Percentiles rank a stretch among this genome's conserved stretches.
phyloP scores from a whole-genome alignment of 257 asterid species.

The Verbascum thapsus region DNA sequence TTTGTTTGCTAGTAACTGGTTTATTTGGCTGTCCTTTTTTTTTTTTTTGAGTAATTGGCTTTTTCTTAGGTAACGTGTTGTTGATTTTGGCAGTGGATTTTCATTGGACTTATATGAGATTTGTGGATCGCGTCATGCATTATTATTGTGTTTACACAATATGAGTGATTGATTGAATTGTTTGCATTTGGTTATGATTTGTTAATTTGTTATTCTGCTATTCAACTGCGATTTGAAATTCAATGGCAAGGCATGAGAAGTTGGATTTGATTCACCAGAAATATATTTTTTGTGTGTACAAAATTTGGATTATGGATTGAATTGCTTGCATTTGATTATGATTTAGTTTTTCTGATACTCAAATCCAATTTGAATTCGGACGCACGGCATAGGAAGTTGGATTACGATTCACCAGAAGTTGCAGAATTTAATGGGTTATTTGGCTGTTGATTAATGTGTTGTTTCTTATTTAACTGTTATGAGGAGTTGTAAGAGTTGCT shows the following conservation, averaged over 20 bases:
- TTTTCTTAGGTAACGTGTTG: slow-evolving; percentile 4
- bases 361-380: neutral
- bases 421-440: neutral
- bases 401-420: neutral
- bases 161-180: slow-evolving; percentile 12
- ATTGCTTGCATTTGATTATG: slow-evolving; percentile 5
- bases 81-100: neutral
- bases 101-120: neutral
- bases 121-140: neutral
- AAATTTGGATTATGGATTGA: slow-evolving; percentile 12
- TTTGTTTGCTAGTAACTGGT: neutral
- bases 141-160: neutral
- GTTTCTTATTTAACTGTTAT: slow-evolving; percentile 1
- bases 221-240: too few relatives aligned
- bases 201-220: neutral
- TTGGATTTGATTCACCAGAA: too few relatives aligned
- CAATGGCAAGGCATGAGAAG: too few relatives aligned
- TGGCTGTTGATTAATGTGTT: neutral
- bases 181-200: neutral
- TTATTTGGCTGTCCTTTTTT: slow-evolving; percentile 20
- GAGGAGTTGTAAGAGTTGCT: neutral
- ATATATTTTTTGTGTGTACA: neutral
- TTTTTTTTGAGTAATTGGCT: neutral
- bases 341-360: neutral
- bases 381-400: neutral